Percentiles rank a stretch among this genome's conserved stretches.
Conservation (phyloP, 2,329 filamentous ascomycete species). For the Aspergillus pseudoglaucus region DNA sequence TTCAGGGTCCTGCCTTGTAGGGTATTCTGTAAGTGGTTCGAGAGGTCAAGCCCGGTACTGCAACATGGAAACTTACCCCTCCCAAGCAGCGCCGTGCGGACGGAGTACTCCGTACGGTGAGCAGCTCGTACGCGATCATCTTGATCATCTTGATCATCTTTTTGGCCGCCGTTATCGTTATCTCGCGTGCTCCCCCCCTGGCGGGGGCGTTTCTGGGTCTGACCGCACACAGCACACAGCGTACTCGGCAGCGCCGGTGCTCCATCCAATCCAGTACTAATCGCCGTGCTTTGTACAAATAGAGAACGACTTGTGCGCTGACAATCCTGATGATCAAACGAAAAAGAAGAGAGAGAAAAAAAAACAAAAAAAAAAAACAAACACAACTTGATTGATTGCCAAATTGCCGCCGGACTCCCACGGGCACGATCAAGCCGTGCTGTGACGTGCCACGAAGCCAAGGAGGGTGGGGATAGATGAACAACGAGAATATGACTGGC, state of each 20-base stretch:
- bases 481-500: neutral
- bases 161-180: neutral
- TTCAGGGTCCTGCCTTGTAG: neutral
- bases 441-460: neutral
- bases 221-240: neutral
- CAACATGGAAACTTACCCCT: neutral
- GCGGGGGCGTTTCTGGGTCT: neutral
- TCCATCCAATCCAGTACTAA: neutral
- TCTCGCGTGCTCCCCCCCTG: neutral
- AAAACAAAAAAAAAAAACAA: neutral
- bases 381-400: too few relatives aligned
- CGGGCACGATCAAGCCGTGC: slow-evolving; percentile 4
- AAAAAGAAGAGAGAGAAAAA: neutral
- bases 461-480: neutral
- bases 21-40: neutral
- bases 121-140: neutral
- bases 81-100: neutral
- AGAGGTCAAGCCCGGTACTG: too few relatives aligned
- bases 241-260: too few relatives aligned
- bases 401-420: neutral
- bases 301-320: slow-evolving; percentile 9
- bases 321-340: slow-evolving; percentile 17
- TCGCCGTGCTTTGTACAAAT: neutral
- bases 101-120: too few relatives aligned
- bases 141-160: neutral